Percentiles rank a stretch among this genome's conserved stretches.
Conservation (phyloP, 2,329 filamentous ascomycete species). For the Botryosphaeria dothidea region DNA sequence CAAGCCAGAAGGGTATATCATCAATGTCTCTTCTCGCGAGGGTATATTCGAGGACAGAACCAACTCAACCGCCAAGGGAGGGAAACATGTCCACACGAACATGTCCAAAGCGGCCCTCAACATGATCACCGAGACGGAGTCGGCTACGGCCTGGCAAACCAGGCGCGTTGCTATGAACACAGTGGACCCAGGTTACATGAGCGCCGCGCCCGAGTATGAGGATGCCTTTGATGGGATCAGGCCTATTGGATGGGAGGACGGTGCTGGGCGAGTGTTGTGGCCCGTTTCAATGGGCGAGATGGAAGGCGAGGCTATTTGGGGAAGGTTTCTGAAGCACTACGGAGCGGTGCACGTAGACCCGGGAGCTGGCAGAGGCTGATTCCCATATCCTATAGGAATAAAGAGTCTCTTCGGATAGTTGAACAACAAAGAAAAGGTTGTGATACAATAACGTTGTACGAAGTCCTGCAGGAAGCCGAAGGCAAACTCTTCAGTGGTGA, state of each 20-base stretch:
- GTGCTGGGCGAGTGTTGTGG: slow-evolving; percentile 40
- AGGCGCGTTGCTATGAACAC: slow-evolving; percentile 39
- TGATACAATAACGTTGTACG: no score
- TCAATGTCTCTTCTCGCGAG: slow-evolving; percentile 40
- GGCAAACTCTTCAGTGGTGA: no score
- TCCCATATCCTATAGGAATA: no score
- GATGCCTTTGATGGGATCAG: slow-evolving; percentile 24
- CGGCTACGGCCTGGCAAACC: slow-evolving; percentile 31
- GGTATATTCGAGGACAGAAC: slow-evolving; percentile 33
- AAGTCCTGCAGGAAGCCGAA: no score
- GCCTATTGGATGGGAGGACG: slow-evolving; percentile 42
- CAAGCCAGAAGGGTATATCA: slow-evolving; percentile 29
- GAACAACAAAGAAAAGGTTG: background rate
- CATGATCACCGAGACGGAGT: slow-evolving; percentile 45
- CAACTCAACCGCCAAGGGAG: background rate
- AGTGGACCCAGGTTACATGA: slow-evolving; percentile 43
- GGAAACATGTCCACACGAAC: slow-evolving; percentile 24
- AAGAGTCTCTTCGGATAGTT: background rate
- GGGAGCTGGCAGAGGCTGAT: background rate
- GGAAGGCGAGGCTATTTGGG: background rate
- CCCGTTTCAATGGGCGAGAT: slow-evolving; percentile 30
- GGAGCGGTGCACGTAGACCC: background rate
- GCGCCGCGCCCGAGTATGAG: slow-evolving; percentile 36
- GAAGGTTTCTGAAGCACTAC: slow-evolving; percentile 1
- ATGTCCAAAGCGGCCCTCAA: slow-evolving; percentile 46